Evolutionary conservation across 495 filamentous ascomycete species (phyloP).

Genomic region (Aspergillus coremiiformis): DNA sequence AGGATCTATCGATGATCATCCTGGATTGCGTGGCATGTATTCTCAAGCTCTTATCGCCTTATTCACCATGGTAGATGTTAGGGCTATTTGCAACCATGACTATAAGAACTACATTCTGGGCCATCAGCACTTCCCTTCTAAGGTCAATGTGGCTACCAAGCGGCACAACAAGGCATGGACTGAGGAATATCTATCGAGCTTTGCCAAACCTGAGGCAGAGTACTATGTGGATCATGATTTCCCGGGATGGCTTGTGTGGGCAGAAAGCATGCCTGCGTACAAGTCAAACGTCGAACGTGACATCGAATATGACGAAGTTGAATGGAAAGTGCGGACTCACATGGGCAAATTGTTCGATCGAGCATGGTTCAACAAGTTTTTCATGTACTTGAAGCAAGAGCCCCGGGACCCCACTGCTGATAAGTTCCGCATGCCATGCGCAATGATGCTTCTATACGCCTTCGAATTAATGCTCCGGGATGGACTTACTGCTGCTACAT

Average conservation of each 20-base stretch:
- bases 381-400: constrained; percentile 93
- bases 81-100: constrained; percentile 76
- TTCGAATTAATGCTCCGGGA: constrained; percentile 76
- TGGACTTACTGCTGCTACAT: constrained; percentile 64
- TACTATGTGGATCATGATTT: constrained; percentile 89
- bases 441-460: constrained; percentile 75
- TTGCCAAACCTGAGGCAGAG: constrained; percentile 71
- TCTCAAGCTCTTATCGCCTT: constrained; percentile 69
- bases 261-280: constrained; percentile 70
- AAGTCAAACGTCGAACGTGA: constrained; percentile 60
- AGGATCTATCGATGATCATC: constrained; percentile 86
- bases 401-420: constrained; percentile 77
- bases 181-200: constrained; percentile 63
- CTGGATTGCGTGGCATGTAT: constrained; percentile 74
- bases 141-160: constrained; percentile 62
- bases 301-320: constrained; percentile 75
- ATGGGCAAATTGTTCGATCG: constrained; percentile 75
- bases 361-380: constrained; percentile 82
- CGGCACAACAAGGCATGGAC: constrained; percentile 72
- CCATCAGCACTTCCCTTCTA: constrained; percentile 65
- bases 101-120: constrained; percentile 79
- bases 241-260: constrained; percentile 97
- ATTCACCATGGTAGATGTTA: constrained; percentile 75
- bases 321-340: constrained; percentile 64
- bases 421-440: constrained; percentile 80